These are phyloP conservation scores for Samsoniella hepiali DNA, from an alignment of 2,329 filamentous ascomycete species.

Conservation along the genomic window DNA sequence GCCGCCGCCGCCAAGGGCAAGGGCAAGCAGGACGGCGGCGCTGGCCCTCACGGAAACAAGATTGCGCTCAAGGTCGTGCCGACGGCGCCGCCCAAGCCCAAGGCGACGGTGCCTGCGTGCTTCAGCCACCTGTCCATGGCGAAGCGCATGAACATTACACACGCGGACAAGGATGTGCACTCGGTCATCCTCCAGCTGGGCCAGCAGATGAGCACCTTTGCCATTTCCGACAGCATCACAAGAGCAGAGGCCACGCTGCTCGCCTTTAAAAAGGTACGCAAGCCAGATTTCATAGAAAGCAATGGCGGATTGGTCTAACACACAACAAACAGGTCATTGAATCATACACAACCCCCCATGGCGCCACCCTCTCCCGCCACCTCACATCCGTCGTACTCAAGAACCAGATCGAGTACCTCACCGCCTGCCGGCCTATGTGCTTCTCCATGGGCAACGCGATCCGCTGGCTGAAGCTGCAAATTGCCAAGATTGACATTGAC, in stretches of 20 bases:
- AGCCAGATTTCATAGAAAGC: background rate
- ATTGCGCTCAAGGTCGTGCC: constrained; percentile 35
- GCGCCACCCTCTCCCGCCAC: constrained; percentile 82
- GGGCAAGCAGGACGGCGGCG: constrained; percentile 45
- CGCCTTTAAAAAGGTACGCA: constrained; percentile 75
- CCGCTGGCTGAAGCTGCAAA: constrained; percentile 87
- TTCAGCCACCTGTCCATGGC: constrained; percentile 81
- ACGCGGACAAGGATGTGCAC: constrained; percentile 75
- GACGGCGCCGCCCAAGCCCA: constrained; percentile 44
- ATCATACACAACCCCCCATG: constrained; percentile 84
- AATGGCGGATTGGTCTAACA: background rate
- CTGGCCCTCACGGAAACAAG: constrained; percentile 29
- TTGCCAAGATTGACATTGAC: constrained; percentile 86
- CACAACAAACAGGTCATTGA: constrained; percentile 66
- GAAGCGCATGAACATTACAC: constrained; percentile 50
- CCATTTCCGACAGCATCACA: constrained; percentile 84
- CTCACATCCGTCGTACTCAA: constrained; percentile 88
- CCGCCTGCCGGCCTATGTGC: constrained; percentile 89
- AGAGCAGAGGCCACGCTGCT: constrained; percentile 83
- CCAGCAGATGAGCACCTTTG: constrained; percentile 85
- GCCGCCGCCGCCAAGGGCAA: constrained; percentile 46
- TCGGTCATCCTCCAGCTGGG: constrained; percentile 81
- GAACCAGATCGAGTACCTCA: constrained; percentile 92
- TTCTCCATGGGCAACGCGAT: constrained; percentile 98
- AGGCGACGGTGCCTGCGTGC: constrained; percentile 62